phyloP scores from a whole-genome alignment of 2,329 filamentous ascomycete species.

The Pseudopithomyces chartarum region DNA sequence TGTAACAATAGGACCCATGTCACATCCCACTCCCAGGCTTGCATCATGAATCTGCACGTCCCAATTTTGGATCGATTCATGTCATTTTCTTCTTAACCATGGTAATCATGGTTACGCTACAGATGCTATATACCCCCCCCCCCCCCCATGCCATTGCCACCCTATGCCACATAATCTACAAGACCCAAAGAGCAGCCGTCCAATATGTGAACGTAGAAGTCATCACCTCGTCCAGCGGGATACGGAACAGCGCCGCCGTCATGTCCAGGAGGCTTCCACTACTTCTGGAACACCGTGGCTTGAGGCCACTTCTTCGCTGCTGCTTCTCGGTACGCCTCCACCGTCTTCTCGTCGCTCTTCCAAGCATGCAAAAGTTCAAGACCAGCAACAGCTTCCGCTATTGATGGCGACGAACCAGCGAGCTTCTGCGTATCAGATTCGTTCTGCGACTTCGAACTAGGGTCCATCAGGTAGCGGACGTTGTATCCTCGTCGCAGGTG shows the following conservation, averaged over 20 bases:
- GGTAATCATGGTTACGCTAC: not conserved
- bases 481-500: constrained; percentile 69
- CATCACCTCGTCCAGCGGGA: not conserved
- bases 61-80: not conserved
- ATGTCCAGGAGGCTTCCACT: not conserved
- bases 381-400: constrained; percentile 63
- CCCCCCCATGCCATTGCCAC: constrained; percentile 1
- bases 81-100: not conserved
- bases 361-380: constrained; percentile 58
- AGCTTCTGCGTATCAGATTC: constrained; percentile 69
- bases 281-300: constrained; percentile 41
- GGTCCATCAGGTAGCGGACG: constrained; percentile 63
- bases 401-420: constrained; percentile 57
- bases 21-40: not conserved
- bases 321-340: constrained; percentile 54
- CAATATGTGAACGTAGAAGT: not conserved
- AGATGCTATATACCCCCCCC: constrained; percentile 4
- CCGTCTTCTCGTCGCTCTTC: constrained; percentile 55
- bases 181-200: not conserved
- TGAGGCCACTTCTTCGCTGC: constrained; percentile 47
- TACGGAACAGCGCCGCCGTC: not conserved
- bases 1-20: constrained; percentile 6
- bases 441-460: constrained; percentile 59
- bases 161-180: constrained; percentile 8
- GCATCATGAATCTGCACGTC: not conserved